Conservation (phyloP, 352 stramenopile genomes). For the Phytophthora litchii region DNA sequence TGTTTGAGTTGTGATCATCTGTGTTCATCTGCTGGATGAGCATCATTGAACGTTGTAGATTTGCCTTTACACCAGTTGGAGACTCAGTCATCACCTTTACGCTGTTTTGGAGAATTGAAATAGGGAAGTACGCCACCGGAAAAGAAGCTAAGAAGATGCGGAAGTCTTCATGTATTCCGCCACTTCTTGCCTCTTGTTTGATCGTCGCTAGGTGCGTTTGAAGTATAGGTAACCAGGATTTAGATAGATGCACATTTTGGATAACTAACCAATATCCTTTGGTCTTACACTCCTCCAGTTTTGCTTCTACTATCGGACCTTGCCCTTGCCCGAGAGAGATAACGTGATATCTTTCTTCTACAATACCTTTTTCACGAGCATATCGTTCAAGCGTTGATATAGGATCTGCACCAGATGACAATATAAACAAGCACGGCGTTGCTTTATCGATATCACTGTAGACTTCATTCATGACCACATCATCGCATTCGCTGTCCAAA, state of each 20-base stretch:
- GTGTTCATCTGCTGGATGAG: slow-evolving; percentile 32
- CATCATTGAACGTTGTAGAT: slow-evolving; percentile 70
- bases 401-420: slow-evolving; percentile 76
- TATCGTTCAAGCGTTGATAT: slow-evolving; percentile 54
- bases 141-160: slow-evolving; percentile 76
- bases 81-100: slow-evolving; percentile 86
- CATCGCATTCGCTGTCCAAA: slow-evolving; percentile 10
- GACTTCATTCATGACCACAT: slow-evolving; percentile 48
- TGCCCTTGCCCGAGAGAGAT: slow-evolving; percentile 85
- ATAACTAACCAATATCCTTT: slow-evolving; percentile 73
- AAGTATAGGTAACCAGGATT: slow-evolving; percentile 78
- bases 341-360: slow-evolving; percentile 48
- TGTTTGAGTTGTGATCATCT: slow-evolving; percentile 1
- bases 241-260: slow-evolving; percentile 79
- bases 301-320: slow-evolving; percentile 63
- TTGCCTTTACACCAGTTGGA: slow-evolving; percentile 74
- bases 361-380: slow-evolving; percentile 43
- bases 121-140: slow-evolving; percentile 70
- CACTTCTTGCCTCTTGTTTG: slow-evolving; percentile 34
- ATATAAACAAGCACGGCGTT: slow-evolving; percentile 78
- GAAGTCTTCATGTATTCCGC: slow-evolving; percentile 60
- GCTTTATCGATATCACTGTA: slow-evolving; percentile 62
- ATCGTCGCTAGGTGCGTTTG: slow-evolving; percentile 49
- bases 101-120: slow-evolving; percentile 72
- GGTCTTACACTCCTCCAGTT: slow-evolving; percentile 53